These are phyloP conservation scores for Helminthosporium solani DNA, from an alignment of 2,329 filamentous ascomycete species.

Conservation along the genomic window DNA sequence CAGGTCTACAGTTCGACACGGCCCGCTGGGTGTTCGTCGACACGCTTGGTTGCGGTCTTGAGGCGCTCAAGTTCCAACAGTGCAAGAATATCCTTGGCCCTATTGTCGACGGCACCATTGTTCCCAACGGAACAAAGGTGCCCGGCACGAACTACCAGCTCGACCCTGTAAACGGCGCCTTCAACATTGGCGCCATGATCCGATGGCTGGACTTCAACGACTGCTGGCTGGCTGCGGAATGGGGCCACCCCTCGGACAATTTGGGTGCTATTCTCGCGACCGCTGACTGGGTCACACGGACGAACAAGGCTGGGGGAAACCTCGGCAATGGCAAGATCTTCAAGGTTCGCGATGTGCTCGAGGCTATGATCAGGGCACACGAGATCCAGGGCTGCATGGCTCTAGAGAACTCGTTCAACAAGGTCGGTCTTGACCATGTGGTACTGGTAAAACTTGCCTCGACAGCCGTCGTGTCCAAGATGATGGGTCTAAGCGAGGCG, in stretches of 20 bases:
- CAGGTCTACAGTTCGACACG: slow-evolving; percentile 72
- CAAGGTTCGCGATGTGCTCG: slow-evolving; percentile 85
- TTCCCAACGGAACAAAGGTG: slow-evolving; percentile 89
- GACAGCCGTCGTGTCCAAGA: slow-evolving; percentile 89
- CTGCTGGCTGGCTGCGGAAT: slow-evolving; percentile 98
- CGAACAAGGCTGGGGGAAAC: slow-evolving; percentile 81
- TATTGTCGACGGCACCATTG: slow-evolving; percentile 82
- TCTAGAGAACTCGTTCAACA: slow-evolving; percentile 98
- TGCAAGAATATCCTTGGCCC: slow-evolving; percentile 94
- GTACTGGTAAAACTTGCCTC: slow-evolving; percentile 97
- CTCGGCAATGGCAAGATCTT: slow-evolving; percentile 73
- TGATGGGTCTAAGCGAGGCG: slow-evolving; percentile 84
- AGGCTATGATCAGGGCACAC: slow-evolving; percentile 98
- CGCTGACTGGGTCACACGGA: slow-evolving; percentile 95
- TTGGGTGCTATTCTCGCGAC: slow-evolving; percentile 94
- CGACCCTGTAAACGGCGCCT: slow-evolving; percentile 91
- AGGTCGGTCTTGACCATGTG: slow-evolving; percentile 96
- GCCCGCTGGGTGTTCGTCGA: slow-evolving; percentile 96
- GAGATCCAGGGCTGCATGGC: slow-evolving; percentile 98
- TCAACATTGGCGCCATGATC: slow-evolving; percentile 99
- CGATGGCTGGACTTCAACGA: slow-evolving; percentile 99
- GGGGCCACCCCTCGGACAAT: slow-evolving; percentile 98
- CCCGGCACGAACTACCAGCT: slow-evolving; percentile 91
- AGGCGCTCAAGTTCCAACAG: slow-evolving; percentile 92
- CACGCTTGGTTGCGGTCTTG: slow-evolving; percentile 92